Conservation (phyloP, 192 early-diverging fungal species). For the Kappamyces sp. region DNA sequence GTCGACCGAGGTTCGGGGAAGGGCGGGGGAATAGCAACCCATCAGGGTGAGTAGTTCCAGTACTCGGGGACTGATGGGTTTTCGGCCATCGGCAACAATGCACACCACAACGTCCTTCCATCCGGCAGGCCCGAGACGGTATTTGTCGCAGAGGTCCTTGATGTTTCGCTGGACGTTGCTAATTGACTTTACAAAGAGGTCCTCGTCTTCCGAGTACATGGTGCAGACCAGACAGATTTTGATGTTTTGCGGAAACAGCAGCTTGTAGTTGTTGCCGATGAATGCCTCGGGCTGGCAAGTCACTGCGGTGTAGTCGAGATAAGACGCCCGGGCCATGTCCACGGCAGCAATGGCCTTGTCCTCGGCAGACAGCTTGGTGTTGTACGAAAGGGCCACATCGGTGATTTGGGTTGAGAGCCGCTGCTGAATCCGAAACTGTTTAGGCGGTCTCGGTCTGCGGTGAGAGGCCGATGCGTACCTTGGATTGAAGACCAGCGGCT, state of each 20-base stretch:
- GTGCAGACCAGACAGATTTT: conserved; percentile 1
- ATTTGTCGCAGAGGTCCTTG: conserved; percentile 62
- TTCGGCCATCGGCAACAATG: conserved; percentile 85
- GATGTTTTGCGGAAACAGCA: conserved; percentile 21
- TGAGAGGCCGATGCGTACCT: too few species aligned
- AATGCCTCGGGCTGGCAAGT: conserved; percentile 84
- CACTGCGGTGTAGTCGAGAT: conserved; percentile 90
- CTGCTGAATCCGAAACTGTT: too few species aligned
- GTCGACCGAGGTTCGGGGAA: conserved; percentile 57
- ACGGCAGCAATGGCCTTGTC: conserved; percentile 13
- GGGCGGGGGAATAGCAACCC: conserved; percentile 58
- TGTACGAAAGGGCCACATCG: too few species aligned
- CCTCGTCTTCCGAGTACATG: conserved; percentile 71
- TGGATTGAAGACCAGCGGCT: too few species aligned
- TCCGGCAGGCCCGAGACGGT: conserved; percentile 39
- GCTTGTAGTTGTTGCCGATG: conserved; percentile 49
- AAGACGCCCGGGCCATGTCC: conserved; percentile 14
- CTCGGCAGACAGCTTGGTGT: too few species aligned
- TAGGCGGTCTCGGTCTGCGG: too few species aligned
- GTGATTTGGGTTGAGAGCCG: too few species aligned
- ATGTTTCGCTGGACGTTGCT: conserved; percentile 86
- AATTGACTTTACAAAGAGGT: conserved; percentile 86
- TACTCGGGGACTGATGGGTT: conserved; percentile 69
- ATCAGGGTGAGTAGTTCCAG: conserved; percentile 74
- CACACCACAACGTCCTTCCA: conserved; percentile 93